These are phyloP conservation scores for Hevea brasiliensis DNA, from an alignment of 345 rosid genomes.

Conservation along the genomic window DNA sequence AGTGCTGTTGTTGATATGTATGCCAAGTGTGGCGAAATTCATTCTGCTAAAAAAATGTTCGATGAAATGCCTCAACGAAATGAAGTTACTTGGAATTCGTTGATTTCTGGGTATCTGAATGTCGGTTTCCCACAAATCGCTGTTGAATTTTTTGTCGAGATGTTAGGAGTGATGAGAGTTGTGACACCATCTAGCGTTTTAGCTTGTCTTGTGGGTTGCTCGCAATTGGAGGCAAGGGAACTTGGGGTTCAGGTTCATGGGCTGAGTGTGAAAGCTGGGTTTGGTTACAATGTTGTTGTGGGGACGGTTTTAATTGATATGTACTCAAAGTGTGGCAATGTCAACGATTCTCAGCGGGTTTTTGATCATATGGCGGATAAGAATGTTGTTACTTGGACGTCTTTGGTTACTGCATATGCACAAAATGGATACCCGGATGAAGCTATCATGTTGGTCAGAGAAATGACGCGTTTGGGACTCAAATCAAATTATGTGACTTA, in stretches of 20 bases:
- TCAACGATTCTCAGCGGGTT: slow-evolving; percentile 23
- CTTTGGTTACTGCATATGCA: slow-evolving; percentile 34
- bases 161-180: slow-evolving; percentile 17
- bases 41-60: slow-evolving; percentile 25
- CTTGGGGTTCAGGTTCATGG: slow-evolving; percentile 40
- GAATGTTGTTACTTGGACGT: slow-evolving; percentile 38
- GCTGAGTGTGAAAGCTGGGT: slow-evolving; percentile 30
- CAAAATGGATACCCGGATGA: slow-evolving; percentile 26
- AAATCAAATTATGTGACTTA: slow-evolving; percentile 27
- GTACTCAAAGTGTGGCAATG: slow-evolving; percentile 32
- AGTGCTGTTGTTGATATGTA: slow-evolving; percentile 36
- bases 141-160: slow-evolving; percentile 20
- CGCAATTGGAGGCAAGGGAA: slow-evolving; percentile 25
- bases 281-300: slow-evolving; percentile 28
- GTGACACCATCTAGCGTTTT: slow-evolving; percentile 23
- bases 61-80: slow-evolving; percentile 33
- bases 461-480: slow-evolving; percentile 29
- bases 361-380: slow-evolving; percentile 26
- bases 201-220: slow-evolving; percentile 28
- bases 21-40: slow-evolving; percentile 22
- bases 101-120: slow-evolving; percentile 36
- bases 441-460: slow-evolving; percentile 33
- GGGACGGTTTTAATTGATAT: slow-evolving; percentile 36
- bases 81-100: slow-evolving; percentile 37
- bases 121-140: slow-evolving; percentile 15